Percentiles rank a stretch among this genome's conserved stretches.
These are phyloP conservation scores for Iberis amara DNA, from an alignment of 441 rosid species.

Conservation along the genomic window DNA sequence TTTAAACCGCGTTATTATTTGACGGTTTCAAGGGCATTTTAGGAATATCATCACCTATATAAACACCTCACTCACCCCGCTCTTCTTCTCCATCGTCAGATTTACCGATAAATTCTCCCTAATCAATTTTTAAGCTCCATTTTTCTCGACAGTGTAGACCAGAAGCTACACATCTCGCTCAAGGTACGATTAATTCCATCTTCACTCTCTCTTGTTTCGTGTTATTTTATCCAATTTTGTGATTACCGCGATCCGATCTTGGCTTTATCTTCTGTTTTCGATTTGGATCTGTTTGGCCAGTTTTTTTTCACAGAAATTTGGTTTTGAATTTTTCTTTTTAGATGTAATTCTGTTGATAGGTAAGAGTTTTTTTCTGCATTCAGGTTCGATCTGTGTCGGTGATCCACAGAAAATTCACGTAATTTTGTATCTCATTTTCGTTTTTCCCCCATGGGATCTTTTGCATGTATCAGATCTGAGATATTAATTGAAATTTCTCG, in stretches of 20 bases:
- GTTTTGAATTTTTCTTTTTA: no score
- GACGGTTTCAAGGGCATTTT: constrained; percentile 34
- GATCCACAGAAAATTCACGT: constrained; percentile 10
- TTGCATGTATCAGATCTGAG: constrained; percentile 34
- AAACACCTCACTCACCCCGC: constrained; percentile 27
- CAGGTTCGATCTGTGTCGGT: constrained; percentile 33
- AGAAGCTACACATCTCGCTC: constrained; percentile 10
- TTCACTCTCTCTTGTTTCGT: neutral
- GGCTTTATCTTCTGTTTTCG: neutral
- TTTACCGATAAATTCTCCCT: constrained; percentile 9
- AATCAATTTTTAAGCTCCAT: neutral
- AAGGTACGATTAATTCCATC: constrained; percentile 22
- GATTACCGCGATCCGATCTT: constrained; percentile 26
- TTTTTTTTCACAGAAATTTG: neutral
- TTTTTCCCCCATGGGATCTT: constrained; percentile 1
- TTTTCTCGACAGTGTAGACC: constrained; percentile 19
- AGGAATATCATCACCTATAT: constrained; percentile 33
- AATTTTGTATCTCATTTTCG: constrained; percentile 5
- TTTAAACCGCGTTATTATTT: constrained; percentile 28
- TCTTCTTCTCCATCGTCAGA: constrained; percentile 30
- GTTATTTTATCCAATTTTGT: constrained; percentile 19
- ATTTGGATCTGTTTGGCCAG: constrained; percentile 20
- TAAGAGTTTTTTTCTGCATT: constrained; percentile 16
- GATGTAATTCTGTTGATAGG: neutral
- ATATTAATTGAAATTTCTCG: neutral